Base-by-base conservation (phyloP, 2,329 filamentous ascomycete species). In the Trichocomaceae sp. region DNA sequence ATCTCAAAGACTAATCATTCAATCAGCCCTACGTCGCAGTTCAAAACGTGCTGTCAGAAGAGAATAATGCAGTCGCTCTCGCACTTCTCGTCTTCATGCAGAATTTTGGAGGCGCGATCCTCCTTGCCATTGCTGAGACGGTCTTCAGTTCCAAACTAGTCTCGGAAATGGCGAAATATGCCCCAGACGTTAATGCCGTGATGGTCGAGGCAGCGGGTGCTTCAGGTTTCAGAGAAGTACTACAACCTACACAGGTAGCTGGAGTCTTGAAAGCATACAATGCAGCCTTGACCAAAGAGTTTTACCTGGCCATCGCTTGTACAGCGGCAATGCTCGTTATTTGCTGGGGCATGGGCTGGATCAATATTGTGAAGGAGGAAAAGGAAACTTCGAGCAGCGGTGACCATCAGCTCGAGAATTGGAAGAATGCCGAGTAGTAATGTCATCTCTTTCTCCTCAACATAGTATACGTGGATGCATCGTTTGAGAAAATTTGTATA, bases 41-140 rank as follows among this genome's bases (percentile, higher is more conserved):
- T 2, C 72, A 74, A 55, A 66, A 68, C 0, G 62, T 26, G 23
- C n/a, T n/a, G n/a, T n/a, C n/a, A n/a, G n/a, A n/a, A n/a, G n/a
- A n/a, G n/a, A n/a, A n/a, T n/a, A 68, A 73, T 37, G 61, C 71
- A 10, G 64, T 63, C 15, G 71, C 66, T 2, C 68, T 67, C 3
- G 66, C 69, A 0, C 59, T 72, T 0, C 54, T 72, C 5, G 63
- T 69, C 47, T 75, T 75, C 48, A 44, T 59, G 2, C 69, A 73
- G 55, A 69, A 65, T 3, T 62, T 75, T 5, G 71, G 69, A 5
- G 71, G 71, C 2, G 60, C 71, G 0, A 54, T 74, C 7, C 72
- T 71, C 22, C 58, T 72, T 9, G 68, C 68, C 0, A 65, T 72
- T 5, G 68, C 51, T 4, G 66, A 73, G 55, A 73, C 69, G 4